Percentiles rank a stretch among this genome's conserved stretches.
These are phyloP conservation scores for Fraxinus dipetala DNA, from an alignment of 305 asterid genomes.

Conservation along the genomic window DNA sequence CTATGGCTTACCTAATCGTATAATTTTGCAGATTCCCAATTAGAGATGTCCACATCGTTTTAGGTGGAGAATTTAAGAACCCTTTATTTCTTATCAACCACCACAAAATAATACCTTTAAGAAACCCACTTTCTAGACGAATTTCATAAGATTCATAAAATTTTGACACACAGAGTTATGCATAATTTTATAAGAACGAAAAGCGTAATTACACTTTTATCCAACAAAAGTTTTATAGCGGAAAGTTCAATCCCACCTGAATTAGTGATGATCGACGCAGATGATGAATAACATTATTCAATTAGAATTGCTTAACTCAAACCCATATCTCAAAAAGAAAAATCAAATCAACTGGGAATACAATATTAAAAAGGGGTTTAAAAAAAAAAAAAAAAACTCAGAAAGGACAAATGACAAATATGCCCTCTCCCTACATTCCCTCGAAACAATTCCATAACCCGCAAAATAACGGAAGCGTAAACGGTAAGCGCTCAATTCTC, in stretches of 20 bases:
- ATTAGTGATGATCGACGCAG: no score
- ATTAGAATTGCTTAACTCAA: neutral
- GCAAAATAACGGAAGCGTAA: slow-evolving; percentile 28
- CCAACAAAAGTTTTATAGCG: no score
- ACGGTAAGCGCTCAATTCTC: neutral
- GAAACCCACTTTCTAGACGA: neutral
- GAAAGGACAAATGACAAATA: no score
- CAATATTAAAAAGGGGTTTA: no score
- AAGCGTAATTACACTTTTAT: no score
- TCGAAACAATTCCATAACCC: neutral
- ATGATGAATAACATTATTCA: no score
- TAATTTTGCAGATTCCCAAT: slow-evolving; percentile 11
- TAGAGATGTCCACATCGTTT: slow-evolving; percentile 25
- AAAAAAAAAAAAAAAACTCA: no score
- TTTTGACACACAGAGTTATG: no score
- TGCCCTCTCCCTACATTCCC: neutral
- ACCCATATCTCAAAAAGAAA: neutral
- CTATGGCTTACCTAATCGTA: slow-evolving; percentile 18
- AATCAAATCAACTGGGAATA: neutral
- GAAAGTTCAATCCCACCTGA: no score
- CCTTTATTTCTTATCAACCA: slow-evolving; percentile 3
- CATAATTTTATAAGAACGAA: no score
- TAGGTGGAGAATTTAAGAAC: slow-evolving; percentile 20
- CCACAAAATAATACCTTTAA: neutral
- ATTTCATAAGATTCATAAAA: no score